Percentiles rank a stretch among this genome's conserved stretches.
Evolutionary conservation across 2,329 filamentous ascomycete genomes (phyloP).

Genomic region (Fusarium sambucinum): DNA sequence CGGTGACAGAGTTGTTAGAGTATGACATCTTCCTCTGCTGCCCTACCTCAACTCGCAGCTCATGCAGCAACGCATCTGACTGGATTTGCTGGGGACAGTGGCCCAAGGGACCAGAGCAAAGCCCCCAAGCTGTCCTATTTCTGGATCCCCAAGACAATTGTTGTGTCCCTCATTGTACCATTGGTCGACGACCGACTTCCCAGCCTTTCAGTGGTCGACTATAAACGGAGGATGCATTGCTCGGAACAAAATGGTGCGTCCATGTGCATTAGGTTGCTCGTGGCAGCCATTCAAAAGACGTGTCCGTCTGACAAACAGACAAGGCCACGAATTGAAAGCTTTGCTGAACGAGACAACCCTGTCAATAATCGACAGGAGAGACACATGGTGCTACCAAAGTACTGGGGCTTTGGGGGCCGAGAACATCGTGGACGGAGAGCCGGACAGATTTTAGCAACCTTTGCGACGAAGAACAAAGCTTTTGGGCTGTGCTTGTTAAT

Average conservation of each 20-base stretch:
- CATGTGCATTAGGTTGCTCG: conserved; percentile 43
- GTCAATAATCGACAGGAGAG: conserved; percentile 27
- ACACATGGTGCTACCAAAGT: conserved; percentile 27
- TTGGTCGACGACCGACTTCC: conserved; percentile 31
- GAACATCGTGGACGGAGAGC: conserved; percentile 26
- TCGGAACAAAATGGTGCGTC: conserved; percentile 39
- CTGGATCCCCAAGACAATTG: conserved; percentile 15
- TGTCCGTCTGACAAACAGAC: conserved; percentile 29
- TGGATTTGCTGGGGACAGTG: conserved; percentile 32
- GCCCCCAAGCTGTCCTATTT: conserved; percentile 35
- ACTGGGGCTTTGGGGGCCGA: conserved; percentile 41
- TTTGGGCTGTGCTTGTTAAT: not conserved
- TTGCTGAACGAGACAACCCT: conserved; percentile 16
- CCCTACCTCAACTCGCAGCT: conserved; percentile 22
- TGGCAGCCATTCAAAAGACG: conserved; percentile 40
- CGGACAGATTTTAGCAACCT: not conserved
- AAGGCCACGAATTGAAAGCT: conserved; percentile 44
- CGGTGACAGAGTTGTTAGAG: conserved; percentile 25
- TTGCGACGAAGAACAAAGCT: conserved; percentile 5
- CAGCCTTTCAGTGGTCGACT: conserved; percentile 35
- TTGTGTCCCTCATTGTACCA: conserved; percentile 20
- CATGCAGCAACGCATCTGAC: conserved; percentile 24
- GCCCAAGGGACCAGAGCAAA: conserved; percentile 28
- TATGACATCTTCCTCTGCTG: conserved; percentile 23
- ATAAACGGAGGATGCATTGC: conserved; percentile 24